Percentiles rank a stretch among this genome's conserved stretches.
phyloP scores from a whole-genome alignment of 805 yeast genomes.

The Candida insectorum region DNA sequence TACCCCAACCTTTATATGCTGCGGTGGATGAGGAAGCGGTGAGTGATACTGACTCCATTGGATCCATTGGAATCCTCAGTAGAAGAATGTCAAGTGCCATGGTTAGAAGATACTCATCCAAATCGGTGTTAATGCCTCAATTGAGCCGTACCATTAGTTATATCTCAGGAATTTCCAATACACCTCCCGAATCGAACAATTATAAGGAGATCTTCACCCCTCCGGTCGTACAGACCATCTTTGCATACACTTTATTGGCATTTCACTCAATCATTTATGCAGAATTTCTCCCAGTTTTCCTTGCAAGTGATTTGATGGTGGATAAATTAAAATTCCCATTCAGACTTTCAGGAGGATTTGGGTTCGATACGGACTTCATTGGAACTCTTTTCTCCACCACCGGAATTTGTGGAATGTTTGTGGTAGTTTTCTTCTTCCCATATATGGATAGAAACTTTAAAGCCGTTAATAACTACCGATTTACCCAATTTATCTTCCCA shows the following conservation, averaged over 20 bases:
- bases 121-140: conserved; percentile 5
- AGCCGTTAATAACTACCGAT: conserved; percentile 42
- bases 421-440: conserved; percentile 43
- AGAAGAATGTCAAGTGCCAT: conserved; percentile 19
- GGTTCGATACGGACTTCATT: conserved; percentile 26
- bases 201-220: conserved; percentile 24
- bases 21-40: conserved; percentile 6
- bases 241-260: conserved; percentile 32
- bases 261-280: conserved; percentile 29
- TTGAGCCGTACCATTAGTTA: conserved; percentile 10
- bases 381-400: conserved; percentile 35
- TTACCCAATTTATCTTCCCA: conserved; percentile 41
- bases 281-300: conserved; percentile 36
- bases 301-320: conserved; percentile 27
- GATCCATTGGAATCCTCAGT: conserved; percentile 7
- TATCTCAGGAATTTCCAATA: conserved; percentile 11
- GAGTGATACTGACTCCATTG: conserved; percentile 6
- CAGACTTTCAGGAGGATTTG: conserved; percentile 35
- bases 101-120: conserved; percentile 16
- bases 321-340: conserved; percentile 30
- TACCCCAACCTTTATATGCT: conserved; percentile 10
- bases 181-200: conserved; percentile 10
- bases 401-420: conserved; percentile 34
- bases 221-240: conserved; percentile 27
- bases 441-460: conserved; percentile 32